phyloP scores from a whole-genome alignment of 306 rosid species.

The Potentilla sterilis region DNA sequence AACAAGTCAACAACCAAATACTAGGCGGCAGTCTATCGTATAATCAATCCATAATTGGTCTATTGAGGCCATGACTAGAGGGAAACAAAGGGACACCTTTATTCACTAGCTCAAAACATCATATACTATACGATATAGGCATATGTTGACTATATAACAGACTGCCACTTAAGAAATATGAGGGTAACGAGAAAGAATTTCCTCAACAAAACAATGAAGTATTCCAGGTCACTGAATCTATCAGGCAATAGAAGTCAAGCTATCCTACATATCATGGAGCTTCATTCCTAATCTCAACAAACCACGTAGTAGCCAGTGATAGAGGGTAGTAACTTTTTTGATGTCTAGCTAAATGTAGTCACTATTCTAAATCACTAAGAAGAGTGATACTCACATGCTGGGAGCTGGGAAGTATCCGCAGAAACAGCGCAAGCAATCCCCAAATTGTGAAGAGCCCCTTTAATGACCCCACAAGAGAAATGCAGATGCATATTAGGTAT shows the following conservation, averaged over 20 bases:
- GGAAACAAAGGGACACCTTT: background rate
- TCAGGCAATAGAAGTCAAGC: background rate
- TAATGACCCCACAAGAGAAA: constrained; percentile 93
- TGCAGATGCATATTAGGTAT: constrained; percentile 89
- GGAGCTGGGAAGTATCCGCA: constrained; percentile 83
- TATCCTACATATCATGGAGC: background rate
- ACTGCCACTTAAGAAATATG: background rate
- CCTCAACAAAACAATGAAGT: background rate
- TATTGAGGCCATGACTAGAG: background rate
- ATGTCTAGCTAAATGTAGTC: background rate
- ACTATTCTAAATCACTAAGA: constrained; percentile 12
- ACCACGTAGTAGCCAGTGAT: background rate
- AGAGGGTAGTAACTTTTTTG: background rate
- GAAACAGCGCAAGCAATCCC: constrained; percentile 97
- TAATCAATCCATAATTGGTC: background rate
- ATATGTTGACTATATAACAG: background rate
- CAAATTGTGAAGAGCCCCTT: constrained; percentile 95
- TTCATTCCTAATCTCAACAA: background rate
- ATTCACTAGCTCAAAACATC: background rate
- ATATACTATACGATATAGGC: background rate
- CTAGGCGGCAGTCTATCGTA: background rate
- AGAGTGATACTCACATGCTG: constrained; percentile 74
- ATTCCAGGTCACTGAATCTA: background rate
- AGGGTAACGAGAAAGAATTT: background rate
- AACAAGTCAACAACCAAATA: background rate